Percentiles rank a stretch among this genome's conserved stretches.
Evolutionary conservation across 1,284 basidiomycete species (phyloP).

Genomic region (Takashimella koratensis): DNA sequence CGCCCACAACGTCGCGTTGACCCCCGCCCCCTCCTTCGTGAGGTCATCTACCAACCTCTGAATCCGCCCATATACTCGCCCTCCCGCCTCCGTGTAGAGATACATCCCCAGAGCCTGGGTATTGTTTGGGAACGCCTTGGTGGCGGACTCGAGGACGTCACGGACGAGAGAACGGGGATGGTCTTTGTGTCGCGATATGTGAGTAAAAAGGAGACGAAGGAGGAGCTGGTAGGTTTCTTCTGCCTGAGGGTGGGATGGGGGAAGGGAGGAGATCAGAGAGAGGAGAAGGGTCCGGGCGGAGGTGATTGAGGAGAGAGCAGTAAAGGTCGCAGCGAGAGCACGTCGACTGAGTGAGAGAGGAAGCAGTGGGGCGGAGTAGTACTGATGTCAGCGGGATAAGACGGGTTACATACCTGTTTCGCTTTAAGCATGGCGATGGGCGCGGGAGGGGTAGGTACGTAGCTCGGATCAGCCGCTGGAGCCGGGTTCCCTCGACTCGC

Average conservation of each 20-base stretch:
- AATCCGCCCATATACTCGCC: constrained; percentile 48
- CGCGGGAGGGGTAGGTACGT: constrained; percentile 8
- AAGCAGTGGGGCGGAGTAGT: constrained; percentile 13
- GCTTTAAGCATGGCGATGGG: constrained; percentile 33
- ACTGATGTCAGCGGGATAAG: constrained; percentile 10
- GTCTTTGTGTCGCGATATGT: constrained; percentile 31
- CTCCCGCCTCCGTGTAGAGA: constrained; percentile 46
- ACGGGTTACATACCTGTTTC: constrained; percentile 21
- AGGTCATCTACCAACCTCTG: constrained; percentile 36
- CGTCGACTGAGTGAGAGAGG: constrained; percentile 4
- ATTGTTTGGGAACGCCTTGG: constrained; percentile 49
- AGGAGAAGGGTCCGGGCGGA: constrained; percentile 13
- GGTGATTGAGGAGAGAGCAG: constrained; percentile 25
- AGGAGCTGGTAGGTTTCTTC: constrained; percentile 47
- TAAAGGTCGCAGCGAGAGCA: constrained; percentile 30
- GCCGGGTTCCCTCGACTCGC: constrained; percentile 16
- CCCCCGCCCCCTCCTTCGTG: constrained; percentile 21
- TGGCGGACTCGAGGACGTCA: constrained; percentile 43
- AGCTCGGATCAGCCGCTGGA: constrained; percentile 5
- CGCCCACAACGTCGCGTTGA: constrained; percentile 38
- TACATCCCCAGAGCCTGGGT: constrained; percentile 50
- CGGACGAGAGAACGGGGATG: constrained; percentile 38
- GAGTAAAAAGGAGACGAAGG: constrained; percentile 41
- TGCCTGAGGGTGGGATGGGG: constrained; percentile 25
- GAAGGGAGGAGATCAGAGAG: constrained; percentile 10